phyloP scores from a whole-genome alignment of 2,329 filamentous ascomycete species.

The Sporothrix luriei region DNA sequence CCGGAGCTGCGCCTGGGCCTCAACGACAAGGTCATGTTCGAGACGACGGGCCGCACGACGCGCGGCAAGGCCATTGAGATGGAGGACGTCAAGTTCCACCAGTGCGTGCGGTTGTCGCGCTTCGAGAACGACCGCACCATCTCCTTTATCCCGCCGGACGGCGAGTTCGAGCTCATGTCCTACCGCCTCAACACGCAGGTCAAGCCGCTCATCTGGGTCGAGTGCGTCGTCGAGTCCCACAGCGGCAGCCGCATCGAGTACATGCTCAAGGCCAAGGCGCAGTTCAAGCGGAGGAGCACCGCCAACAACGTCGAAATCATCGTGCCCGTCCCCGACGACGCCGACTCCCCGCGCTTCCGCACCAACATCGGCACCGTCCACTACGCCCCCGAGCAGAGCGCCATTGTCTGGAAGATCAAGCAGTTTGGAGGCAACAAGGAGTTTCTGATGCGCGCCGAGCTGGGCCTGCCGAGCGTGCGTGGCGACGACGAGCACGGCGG shows the following conservation, averaged over 20 bases:
- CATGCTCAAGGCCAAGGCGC: slow-evolving; percentile 96
- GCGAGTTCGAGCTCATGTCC: slow-evolving; percentile 99
- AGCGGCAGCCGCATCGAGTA: slow-evolving; percentile 96
- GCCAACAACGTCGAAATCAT: slow-evolving; percentile 99
- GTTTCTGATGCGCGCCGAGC: slow-evolving; percentile 96
- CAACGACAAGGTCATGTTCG: slow-evolving; percentile 99
- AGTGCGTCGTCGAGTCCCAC: slow-evolving; percentile 95
- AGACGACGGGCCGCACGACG: slow-evolving; percentile 91
- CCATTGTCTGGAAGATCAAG: slow-evolving; percentile 99
- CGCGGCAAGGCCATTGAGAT: slow-evolving; percentile 97
- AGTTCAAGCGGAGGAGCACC: slow-evolving; percentile 96
- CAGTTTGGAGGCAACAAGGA: slow-evolving; percentile 99
- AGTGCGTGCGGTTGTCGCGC: slow-evolving; percentile 90
- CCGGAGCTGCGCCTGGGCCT: slow-evolving; percentile 89
- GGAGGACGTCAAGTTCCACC: slow-evolving; percentile 99
- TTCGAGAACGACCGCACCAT: slow-evolving; percentile 99
- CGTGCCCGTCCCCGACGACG: slow-evolving; percentile 95
- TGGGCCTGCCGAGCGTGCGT: slow-evolving; percentile 89
- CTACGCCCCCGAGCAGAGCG: slow-evolving; percentile 95
- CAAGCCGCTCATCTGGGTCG: slow-evolving; percentile 98
- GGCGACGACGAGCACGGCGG: slow-evolving; percentile 94
- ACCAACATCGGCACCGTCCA: slow-evolving; percentile 97
- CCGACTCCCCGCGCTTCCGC: slow-evolving; percentile 91
- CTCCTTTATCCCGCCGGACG: slow-evolving; percentile 96
- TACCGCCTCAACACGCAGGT: slow-evolving; percentile 98